phyloP scores from a whole-genome alignment of 2,329 filamentous ascomycete genomes.

The Tolypocladium endophyticum region DNA sequence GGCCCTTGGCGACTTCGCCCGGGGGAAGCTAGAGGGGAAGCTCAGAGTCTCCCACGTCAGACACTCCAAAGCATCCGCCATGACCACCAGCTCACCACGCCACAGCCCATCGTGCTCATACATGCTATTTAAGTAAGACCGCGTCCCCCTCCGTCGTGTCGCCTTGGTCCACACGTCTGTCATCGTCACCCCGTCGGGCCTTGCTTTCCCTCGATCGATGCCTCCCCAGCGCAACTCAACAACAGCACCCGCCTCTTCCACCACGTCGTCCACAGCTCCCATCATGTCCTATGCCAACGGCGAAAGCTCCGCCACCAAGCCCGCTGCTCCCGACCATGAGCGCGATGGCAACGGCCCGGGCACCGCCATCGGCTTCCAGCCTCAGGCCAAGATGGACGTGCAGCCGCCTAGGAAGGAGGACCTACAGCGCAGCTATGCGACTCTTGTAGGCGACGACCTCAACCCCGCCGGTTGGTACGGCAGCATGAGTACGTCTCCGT shows the following conservation, averaged over 20 bases:
- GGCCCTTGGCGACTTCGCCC: background rate
- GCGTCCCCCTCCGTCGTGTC: background rate
- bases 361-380: constrained; percentile 31
- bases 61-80: background rate
- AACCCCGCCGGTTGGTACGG: constrained; percentile 82
- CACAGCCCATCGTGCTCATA: background rate
- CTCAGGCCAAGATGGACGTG: constrained; percentile 53
- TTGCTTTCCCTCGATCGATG: background rate
- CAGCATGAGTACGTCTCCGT: constrained; percentile 55
- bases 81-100: background rate
- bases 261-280: constrained; percentile 6
- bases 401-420: constrained; percentile 75
- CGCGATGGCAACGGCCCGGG: constrained; percentile 2
- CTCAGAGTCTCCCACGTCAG: background rate
- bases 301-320: constrained; percentile 18
- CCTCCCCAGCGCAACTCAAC: background rate
- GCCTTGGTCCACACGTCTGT: background rate
- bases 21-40: background rate
- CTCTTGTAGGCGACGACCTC: constrained; percentile 51
- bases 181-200: background rate
- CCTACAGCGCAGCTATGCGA: constrained; percentile 73
- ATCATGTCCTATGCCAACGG: constrained; percentile 14
- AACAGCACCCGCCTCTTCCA: constrained; percentile 5
- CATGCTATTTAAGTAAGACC: background rate
- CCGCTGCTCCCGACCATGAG: constrained; percentile 9